Percentiles rank a stretch among this genome's conserved stretches.
Evolutionary conservation across 108 stramenopile species (phyloP).

Genomic region (Asterionellopsis glacialis): DNA sequence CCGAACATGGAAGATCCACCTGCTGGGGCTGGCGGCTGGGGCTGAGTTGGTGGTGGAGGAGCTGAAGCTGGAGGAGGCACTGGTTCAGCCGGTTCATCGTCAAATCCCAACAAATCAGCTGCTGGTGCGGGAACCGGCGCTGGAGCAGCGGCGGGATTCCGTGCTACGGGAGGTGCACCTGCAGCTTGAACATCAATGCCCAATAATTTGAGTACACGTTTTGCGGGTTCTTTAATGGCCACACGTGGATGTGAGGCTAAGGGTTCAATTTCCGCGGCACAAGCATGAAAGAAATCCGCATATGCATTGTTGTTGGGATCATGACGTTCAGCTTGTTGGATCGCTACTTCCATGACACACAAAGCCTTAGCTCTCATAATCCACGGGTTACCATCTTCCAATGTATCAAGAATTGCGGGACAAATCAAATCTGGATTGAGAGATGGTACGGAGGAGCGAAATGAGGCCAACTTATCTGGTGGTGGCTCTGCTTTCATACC

Average conservation of each 20-base stretch:
- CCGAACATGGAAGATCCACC: constrained; percentile 39
- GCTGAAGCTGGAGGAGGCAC: constrained; percentile 9
- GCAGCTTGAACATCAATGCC: constrained; percentile 41
- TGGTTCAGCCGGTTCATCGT: constrained; percentile 17
- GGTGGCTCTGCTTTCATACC: constrained; percentile 93
- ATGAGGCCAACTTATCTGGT: constrained; percentile 76
- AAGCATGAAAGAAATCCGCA: constrained; percentile 80
- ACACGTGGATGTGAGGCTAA: constrained; percentile 58
- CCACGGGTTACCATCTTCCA: constrained; percentile 90
- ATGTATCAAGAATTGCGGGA: constrained; percentile 75
- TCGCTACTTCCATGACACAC: constrained; percentile 75
- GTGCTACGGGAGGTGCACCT: constrained; percentile 13
- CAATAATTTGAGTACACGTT: constrained; percentile 52
- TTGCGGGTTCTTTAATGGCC: constrained; percentile 66
- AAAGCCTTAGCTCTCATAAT: constrained; percentile 86
- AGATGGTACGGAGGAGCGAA: constrained; percentile 60
- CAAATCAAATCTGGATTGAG: constrained; percentile 86
- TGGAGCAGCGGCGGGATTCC: constrained; percentile 23
- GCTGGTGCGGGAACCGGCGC: constrained; percentile 44
- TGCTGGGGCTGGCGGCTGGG: constrained; percentile 6
- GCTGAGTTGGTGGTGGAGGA: constrained; percentile 12
- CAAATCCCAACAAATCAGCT: constrained; percentile 75
- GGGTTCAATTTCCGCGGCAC: constrained; percentile 68
- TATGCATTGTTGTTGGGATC: constrained; percentile 53
- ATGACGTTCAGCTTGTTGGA: constrained; percentile 19